phyloP scores from a whole-genome alignment of 805 yeast species.

The Candida pseudofarinosa region DNA sequence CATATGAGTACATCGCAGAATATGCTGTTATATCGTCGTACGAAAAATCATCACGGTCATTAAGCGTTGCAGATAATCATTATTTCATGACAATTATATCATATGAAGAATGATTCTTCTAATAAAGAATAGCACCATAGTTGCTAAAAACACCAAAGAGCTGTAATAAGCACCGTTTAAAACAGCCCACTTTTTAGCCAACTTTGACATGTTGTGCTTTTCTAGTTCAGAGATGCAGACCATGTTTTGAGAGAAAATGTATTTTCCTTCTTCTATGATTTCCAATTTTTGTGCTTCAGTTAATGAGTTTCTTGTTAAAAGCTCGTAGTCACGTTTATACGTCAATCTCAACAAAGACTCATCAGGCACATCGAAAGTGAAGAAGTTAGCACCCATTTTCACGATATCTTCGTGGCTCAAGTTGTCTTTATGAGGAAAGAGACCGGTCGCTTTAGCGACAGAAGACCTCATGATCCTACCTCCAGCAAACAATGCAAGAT shows the following conservation, averaged over 20 bases:
- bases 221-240: conserved; percentile 65
- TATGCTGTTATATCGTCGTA: too few relatives aligned
- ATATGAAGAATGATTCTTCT: conserved; percentile 26
- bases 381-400: conserved; percentile 63
- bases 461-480: conserved; percentile 70
- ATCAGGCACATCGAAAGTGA: conserved; percentile 64
- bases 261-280: conserved; percentile 63
- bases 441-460: conserved; percentile 59
- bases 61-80: conserved; percentile 14
- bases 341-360: conserved; percentile 59
- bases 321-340: conserved; percentile 74
- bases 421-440: conserved; percentile 73
- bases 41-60: background rate
- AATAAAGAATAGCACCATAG: conserved; percentile 30
- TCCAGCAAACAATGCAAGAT: conserved; percentile 83
- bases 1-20: too few relatives aligned
- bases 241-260: conserved; percentile 61
- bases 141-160: conserved; percentile 24
- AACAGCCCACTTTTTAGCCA: conserved; percentile 53
- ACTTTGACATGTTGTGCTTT: conserved; percentile 54
- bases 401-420: conserved; percentile 61
- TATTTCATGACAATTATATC: conserved; percentile 25
- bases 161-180: conserved; percentile 53
- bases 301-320: conserved; percentile 66
- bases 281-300: conserved; percentile 68